Evolutionary conservation across 495 filamentous ascomycete species (phyloP).

Genomic region (Penicillium malachiteum): DNA sequence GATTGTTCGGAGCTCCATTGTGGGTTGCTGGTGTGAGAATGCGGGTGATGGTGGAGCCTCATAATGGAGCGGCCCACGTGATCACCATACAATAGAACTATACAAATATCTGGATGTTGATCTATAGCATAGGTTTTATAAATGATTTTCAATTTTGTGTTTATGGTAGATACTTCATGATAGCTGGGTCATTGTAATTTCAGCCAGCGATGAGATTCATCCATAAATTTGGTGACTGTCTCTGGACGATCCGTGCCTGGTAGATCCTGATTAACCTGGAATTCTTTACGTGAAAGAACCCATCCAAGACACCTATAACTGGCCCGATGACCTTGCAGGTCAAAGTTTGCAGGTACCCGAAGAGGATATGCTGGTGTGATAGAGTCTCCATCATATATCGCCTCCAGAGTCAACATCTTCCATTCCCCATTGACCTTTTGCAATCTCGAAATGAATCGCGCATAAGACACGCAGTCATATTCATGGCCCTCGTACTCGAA

Average conservation of each 20-base stretch:
- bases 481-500: not conserved
- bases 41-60: not conserved
- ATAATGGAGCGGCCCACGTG: not conserved
- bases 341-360: not conserved
- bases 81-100: not conserved
- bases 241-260: not conserved
- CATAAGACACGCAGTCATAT: not conserved
- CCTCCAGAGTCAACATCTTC: not conserved
- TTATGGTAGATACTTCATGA: too few relatives aligned
- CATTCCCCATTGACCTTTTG: not conserved
- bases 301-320: not conserved
- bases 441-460: not conserved
- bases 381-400: not conserved
- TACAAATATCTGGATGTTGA: not conserved
- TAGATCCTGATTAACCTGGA: not conserved
- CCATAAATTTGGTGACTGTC: not conserved
- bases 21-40: slow-evolving; percentile 17
- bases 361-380: not conserved
- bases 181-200: too few relatives aligned
- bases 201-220: too few relatives aligned
- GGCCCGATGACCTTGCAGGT: not conserved
- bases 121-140: too few relatives aligned
- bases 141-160: not conserved
- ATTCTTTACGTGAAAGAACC: not conserved
- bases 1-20: slow-evolving; percentile 26